A percentile compares a stretch with the other conserved stretches of the same genome.
These are phyloP conservation scores for Ceratobasidium sp. DNA, from an alignment of 1,284 basidiomycete species.

Conservation along the genomic window DNA sequence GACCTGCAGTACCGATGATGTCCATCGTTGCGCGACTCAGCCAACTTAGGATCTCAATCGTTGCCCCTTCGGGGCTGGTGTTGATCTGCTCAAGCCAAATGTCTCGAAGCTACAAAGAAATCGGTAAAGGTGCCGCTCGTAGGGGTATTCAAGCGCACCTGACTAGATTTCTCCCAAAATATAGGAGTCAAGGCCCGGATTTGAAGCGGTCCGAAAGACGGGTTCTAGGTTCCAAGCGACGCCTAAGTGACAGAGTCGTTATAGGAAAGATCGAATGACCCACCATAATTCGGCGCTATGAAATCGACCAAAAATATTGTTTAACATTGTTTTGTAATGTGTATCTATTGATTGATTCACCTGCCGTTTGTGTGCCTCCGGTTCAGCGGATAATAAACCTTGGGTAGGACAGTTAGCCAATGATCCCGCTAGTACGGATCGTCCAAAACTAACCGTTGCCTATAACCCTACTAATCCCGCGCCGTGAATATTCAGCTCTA, in stretches of 20 bases:
- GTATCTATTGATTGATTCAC: neutral
- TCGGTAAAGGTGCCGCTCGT: neutral
- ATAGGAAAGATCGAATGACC: neutral
- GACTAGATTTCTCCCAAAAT: constrained; percentile 46
- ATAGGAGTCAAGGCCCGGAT: constrained; percentile 44
- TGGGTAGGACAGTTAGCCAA: neutral
- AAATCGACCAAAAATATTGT: constrained; percentile 10
- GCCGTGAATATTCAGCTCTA: neutral
- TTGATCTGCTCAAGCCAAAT: constrained; percentile 39
- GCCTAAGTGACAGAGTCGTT: neutral
- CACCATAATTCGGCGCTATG: constrained; percentile 47
- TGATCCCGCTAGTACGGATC: neutral
- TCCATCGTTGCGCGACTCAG: constrained; percentile 59
- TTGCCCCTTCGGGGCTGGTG: constrained; percentile 18
- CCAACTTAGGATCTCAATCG: constrained; percentile 58
- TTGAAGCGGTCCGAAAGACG: constrained; percentile 45
- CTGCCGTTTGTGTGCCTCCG: constrained; percentile 36
- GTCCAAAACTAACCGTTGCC: constrained; percentile 37
- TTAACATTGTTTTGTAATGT: neutral
- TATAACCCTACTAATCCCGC: constrained; percentile 20
- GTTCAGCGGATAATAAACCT: constrained; percentile 35
- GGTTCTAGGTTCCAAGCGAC: constrained; percentile 30
- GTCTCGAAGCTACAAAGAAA: constrained; percentile 45
- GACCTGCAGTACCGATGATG: constrained; percentile 60
- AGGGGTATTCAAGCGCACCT: constrained; percentile 15